Evolutionary conservation across 208 protist genomes (phyloP).

Genomic region (Strigomonas culicis): DNA sequence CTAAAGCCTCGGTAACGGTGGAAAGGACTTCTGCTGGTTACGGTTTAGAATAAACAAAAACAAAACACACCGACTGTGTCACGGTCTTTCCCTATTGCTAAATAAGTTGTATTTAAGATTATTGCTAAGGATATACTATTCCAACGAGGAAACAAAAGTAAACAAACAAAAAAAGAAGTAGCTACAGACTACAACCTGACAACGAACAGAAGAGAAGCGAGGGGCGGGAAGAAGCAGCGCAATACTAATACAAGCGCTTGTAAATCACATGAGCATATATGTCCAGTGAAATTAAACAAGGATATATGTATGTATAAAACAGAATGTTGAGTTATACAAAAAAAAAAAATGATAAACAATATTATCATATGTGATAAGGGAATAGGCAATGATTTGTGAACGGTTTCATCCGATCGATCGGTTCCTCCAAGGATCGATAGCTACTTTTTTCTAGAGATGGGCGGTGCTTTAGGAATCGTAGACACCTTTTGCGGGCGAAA

Average conservation of each 20-base stretch:
- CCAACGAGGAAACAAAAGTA: constrained; percentile 3
- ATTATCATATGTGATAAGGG: background rate
- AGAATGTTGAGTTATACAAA: background rate
- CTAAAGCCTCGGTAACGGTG: too few relatives aligned
- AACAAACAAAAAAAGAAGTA: constrained; percentile 14
- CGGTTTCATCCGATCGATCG: background rate
- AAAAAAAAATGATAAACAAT: constrained; percentile 2
- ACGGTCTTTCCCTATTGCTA: too few relatives aligned
- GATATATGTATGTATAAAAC: constrained; percentile 15
- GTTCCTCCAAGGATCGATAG: too few relatives aligned
- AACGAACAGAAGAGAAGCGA: background rate
- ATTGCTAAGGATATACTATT: background rate
- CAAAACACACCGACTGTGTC: too few relatives aligned
- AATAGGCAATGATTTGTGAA: background rate
- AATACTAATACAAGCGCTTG: constrained; percentile 1
- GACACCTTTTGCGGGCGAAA: background rate
- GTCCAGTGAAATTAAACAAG: constrained; percentile 6
- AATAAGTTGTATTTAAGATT: too few relatives aligned
- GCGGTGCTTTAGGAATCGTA: constrained; percentile 25
- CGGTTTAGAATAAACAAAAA: too few relatives aligned
- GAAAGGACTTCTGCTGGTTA: too few relatives aligned
- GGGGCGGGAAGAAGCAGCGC: background rate
- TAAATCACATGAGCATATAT: constrained; percentile 6
- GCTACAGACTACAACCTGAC: background rate
- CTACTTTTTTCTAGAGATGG: background rate